Base-by-base conservation (phyloP, 345 rosid genomes). In the Eutrema japonicum region DNA sequence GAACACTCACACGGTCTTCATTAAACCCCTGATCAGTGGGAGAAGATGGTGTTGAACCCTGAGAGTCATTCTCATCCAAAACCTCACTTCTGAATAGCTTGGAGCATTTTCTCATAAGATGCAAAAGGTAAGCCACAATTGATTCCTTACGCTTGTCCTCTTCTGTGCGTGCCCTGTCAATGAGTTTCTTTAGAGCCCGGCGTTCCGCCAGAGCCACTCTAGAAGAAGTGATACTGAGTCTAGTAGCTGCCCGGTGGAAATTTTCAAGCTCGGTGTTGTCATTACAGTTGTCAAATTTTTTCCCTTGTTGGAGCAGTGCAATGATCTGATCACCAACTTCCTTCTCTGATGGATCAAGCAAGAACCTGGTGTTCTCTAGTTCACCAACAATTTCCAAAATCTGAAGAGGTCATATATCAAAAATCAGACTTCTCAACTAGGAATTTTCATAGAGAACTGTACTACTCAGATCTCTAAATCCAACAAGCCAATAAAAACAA, bases 91-190 rank as follows among this genome's bases (percentile, higher is more conserved):
- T 85, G 80, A 96, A 92, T 56, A 89, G 80, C 83, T 92, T 92
- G 5, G 97, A 96, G 81, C 91, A 96, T 84, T 88, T 96, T 73
- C 98, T 85, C 93, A 96, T 89, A 45, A 96, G 93, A 76, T 85
- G 90, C 62, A 96, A 85, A 41, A 96, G 96, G 83, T 86, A 96
- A 26, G 96, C 96, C 48, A 90, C 98, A 27, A 96, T 96, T 5
- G 98, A 90, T 68, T 96, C 99, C 72, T 92, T 96, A n/a, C 97
- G 88, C 75, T 96, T 90, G 82, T 96, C 98, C 80, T 96, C 99
- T 84, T 96, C 99, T 4, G 74, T 78, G 7, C 96, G 91, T 77
- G 99, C 98, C 80, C 86, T 86, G 51, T 96, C 98, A 47, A 96
- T 78, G 46, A 96, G 96, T 75, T 96, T 92, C 83, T 89, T 96